phyloP scores from a whole-genome alignment of 192 early-diverging fungal species.

The Coemansia sp. region DNA sequence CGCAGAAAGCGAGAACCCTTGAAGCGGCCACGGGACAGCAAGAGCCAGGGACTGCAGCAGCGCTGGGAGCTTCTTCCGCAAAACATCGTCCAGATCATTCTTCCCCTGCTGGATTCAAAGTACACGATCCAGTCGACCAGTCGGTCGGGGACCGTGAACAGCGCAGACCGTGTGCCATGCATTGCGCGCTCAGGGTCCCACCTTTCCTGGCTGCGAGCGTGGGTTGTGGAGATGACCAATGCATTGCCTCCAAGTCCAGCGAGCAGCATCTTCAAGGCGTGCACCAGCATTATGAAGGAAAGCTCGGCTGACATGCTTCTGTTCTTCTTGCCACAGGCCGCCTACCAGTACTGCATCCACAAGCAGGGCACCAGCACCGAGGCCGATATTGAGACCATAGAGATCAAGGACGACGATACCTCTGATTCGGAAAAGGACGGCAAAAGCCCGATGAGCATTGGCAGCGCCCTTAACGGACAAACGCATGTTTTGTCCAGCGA shows the following conservation, averaged over 20 bases:
- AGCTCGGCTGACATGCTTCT: slow-evolving; percentile 32
- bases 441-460: background rate
- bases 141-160: background rate
- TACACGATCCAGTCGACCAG: slow-evolving; percentile 42
- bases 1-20: slow-evolving; percentile 8
- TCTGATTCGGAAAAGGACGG: background rate
- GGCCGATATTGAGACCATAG: slow-evolving; percentile 11
- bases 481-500: slow-evolving; percentile 18
- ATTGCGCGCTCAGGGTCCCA: slow-evolving; percentile 17
- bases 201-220: slow-evolving; percentile 37
- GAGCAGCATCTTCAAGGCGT: slow-evolving; percentile 28
- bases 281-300: slow-evolving; percentile 42
- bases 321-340: slow-evolving; percentile 38
- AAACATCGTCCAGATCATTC: slow-evolving; percentile 22
- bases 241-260: slow-evolving; percentile 12
- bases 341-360: slow-evolving; percentile 35
- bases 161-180: slow-evolving; percentile 12
- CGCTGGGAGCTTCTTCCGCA: slow-evolving; percentile 48
- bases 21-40: slow-evolving; percentile 12
- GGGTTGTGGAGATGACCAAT: slow-evolving; percentile 32
- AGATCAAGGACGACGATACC: slow-evolving; percentile 36
- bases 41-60: slow-evolving; percentile 17
- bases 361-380: background rate
- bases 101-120: slow-evolving; percentile 46
- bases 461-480: background rate